A percentile compares a stretch with the other conserved stretches of the same genome.
Conservation (phyloP, 2,329 filamentous ascomycete genomes). For the Calonectria ilicicola region DNA sequence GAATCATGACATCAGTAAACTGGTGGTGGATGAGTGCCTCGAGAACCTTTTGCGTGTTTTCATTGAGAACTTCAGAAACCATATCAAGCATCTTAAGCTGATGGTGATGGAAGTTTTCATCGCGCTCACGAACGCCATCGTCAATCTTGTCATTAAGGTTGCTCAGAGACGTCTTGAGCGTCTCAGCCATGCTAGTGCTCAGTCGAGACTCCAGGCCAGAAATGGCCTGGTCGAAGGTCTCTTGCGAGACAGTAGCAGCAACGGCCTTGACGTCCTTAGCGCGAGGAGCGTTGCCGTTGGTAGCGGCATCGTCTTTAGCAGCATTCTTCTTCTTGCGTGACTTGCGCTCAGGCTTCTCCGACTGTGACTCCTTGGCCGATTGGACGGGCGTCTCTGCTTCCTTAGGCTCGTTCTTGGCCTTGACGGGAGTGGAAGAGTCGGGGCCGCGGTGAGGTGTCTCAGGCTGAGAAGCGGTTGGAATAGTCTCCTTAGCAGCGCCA, state of each 20-base stretch:
- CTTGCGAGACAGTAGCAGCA: slow-evolving; percentile 51
- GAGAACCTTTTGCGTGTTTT: slow-evolving; percentile 78
- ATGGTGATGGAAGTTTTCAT: slow-evolving; percentile 64
- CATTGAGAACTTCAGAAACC: slow-evolving; percentile 70
- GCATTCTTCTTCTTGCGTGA: slow-evolving; percentile 74
- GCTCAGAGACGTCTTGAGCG: slow-evolving; percentile 68
- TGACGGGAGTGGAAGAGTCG: slow-evolving; percentile 50
- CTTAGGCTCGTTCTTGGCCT: slow-evolving; percentile 58
- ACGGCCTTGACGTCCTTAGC: slow-evolving; percentile 49
- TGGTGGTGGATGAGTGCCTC: slow-evolving; percentile 80
- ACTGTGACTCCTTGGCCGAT: slow-evolving; percentile 51
- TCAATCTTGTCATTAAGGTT: slow-evolving; percentile 73
- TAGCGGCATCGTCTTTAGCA: slow-evolving; percentile 58
- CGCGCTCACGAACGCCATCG: slow-evolving; percentile 70
- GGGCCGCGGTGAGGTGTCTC: slow-evolving; percentile 46
- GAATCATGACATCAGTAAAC: slow-evolving; percentile 81
- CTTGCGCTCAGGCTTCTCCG: slow-evolving; percentile 73
- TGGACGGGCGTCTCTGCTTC: slow-evolving; percentile 59
- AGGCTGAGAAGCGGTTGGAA: slow-evolving; percentile 39
- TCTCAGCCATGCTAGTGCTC: slow-evolving; percentile 59
- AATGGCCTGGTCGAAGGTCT: slow-evolving; percentile 66
- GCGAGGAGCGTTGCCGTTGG: slow-evolving; percentile 55
- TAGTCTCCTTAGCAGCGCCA: slow-evolving; percentile 51
- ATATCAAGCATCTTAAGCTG: slow-evolving; percentile 68
- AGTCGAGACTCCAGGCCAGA: slow-evolving; percentile 65